Evolutionary conservation across 208 protist species (phyloP).

Genomic region (Eutreptiella sp.): DNA sequence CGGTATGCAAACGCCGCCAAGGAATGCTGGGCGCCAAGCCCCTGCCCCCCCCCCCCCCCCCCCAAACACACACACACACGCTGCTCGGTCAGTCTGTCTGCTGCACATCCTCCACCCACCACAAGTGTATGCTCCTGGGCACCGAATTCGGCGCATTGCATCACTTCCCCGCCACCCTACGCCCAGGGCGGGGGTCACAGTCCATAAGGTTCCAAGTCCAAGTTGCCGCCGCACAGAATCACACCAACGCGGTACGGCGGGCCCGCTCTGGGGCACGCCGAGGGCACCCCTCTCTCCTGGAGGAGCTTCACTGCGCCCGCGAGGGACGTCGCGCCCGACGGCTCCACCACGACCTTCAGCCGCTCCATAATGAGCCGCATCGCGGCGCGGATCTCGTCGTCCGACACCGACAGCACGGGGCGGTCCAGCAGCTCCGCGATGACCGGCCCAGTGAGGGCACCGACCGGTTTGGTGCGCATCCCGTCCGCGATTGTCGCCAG

Average conservation of each 20-base stretch:
- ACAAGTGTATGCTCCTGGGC: no score
- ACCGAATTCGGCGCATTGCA: no score
- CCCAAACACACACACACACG: no score
- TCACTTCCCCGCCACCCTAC: no score
- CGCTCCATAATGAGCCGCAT: conserved; percentile 53
- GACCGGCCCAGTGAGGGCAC: conserved; percentile 33
- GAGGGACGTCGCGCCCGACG: conserved; percentile 39
- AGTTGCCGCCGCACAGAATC: conserved; percentile 43
- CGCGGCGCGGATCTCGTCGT: conserved; percentile 45
- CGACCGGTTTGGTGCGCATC: conserved; percentile 39
- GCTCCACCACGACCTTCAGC: conserved; percentile 61
- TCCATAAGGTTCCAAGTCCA: conserved; percentile 41
- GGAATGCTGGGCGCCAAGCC: no score
- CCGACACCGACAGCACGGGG: conserved; percentile 46
- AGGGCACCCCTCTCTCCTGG: neutral
- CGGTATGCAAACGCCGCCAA: no score
- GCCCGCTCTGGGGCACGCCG: neutral
- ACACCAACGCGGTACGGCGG: conserved; percentile 18
- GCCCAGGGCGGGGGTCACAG: no score
- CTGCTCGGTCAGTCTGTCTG: no score
- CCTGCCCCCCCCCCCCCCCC: no score
- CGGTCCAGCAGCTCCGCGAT: conserved; percentile 32
- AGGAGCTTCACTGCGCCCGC: conserved; percentile 40
- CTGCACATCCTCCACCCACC: no score
- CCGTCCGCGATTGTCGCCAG: conserved; percentile 54